Evolutionary conservation across 345 rosid genomes (phyloP).

Genomic region (Cardamine resedifolia): DNA sequence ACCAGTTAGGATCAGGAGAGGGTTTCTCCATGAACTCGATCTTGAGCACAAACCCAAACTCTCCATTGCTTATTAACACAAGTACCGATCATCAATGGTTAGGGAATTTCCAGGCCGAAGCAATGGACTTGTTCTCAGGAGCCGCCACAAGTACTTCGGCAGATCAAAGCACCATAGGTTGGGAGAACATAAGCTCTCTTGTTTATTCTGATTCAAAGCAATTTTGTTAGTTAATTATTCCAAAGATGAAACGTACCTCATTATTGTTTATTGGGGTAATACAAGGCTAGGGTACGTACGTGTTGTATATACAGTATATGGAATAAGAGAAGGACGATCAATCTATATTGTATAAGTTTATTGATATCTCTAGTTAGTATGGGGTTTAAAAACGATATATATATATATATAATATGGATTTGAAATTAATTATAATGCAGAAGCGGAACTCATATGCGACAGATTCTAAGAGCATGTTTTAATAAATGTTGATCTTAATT

Average conservation of each 20-base stretch:
- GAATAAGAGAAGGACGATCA: not conserved
- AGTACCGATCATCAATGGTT: slow-evolving; percentile 37
- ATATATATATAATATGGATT: not conserved
- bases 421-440: not conserved
- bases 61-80: slow-evolving; percentile 30
- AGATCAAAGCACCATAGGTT: slow-evolving; percentile 47
- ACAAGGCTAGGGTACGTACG: not conserved
- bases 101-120: slow-evolving; percentile 26
- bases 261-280: not conserved
- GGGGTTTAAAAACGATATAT: not conserved
- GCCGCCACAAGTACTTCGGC: slow-evolving; percentile 42
- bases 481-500: no score
- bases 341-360: not conserved
- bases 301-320: not conserved
- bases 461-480: no score
- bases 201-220: slow-evolving; percentile 45
- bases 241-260: slow-evolving; percentile 9
- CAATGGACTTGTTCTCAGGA: slow-evolving; percentile 20
- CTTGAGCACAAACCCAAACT: slow-evolving; percentile 19
- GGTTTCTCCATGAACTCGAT: slow-evolving; percentile 21
- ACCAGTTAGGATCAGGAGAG: slow-evolving; percentile 17
- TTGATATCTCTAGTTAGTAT: not conserved
- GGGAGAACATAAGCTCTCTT: slow-evolving; percentile 50
- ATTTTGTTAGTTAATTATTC: slow-evolving; percentile 10
- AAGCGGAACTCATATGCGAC: not conserved